Base-by-base conservation (phyloP, 2,329 filamentous ascomycete genomes). In the Colletotrichum higginsianum region DNA sequence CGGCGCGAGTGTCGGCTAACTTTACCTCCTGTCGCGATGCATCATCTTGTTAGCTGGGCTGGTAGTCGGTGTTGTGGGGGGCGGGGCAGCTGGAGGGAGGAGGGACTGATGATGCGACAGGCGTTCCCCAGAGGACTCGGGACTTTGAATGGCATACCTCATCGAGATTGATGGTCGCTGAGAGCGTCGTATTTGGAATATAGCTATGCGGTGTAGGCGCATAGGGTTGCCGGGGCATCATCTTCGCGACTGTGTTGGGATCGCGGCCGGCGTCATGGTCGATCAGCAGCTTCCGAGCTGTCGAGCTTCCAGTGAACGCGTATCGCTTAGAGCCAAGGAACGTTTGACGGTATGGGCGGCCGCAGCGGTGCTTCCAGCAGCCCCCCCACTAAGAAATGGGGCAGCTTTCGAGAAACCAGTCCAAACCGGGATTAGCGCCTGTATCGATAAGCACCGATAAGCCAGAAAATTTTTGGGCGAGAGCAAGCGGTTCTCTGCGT, bases 121-220 rank as follows among this genome's bases (percentile, higher is more conserved):
- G 13, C 3, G 35, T 38, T 23, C 6, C 18, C 40, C 21, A 11
- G 66, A 35, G 73, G 75, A 69, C 75, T 72, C 58, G 11, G 38
- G 11, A 44, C 16, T 47, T 7, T 53, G 16, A 15, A 21, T 9
- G 13, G 66, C 81, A 74, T 85, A 95, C 94, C 86, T 98, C 94
- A 79, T 98, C 96, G 56, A 98, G 90, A 79, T 95, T 98, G 82
- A 98, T 98, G 21, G 93, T 96, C 23, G 95, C 94, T 4, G 94
- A 94, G 13, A 97, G 87, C 11, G 92, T 88, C 2, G 92, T 92
- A 74, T 95, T 95, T 1, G 96, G 95, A 35, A 96, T 93, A 84
- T 97, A 98, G 84, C 93, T 96, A 82, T 95, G 94, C 12, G 95
- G 94, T 11, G 94, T 96, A 2, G 95, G 95, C 79, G 95, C 95